These are phyloP conservation scores for Penicilliopsis zonata DNA, from an alignment of 495 filamentous ascomycete species.

Conservation along the genomic window DNA sequence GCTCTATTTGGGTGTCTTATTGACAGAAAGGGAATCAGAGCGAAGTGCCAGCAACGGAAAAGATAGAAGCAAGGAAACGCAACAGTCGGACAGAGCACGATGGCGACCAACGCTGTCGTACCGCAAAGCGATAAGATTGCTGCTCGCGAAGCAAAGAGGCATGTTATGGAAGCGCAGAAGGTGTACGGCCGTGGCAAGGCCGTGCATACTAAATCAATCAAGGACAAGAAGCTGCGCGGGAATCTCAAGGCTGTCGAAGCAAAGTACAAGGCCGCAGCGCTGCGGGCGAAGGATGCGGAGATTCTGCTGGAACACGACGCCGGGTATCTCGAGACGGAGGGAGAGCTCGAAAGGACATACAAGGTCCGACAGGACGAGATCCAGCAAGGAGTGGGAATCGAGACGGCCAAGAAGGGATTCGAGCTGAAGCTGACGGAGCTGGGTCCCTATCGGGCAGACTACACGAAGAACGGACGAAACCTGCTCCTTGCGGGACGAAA, in stretches of 20 bases:
- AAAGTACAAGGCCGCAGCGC: slow-evolving; percentile 67
- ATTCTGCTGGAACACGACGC: slow-evolving; percentile 80
- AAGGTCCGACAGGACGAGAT: slow-evolving; percentile 88
- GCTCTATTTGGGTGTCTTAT: background rate
- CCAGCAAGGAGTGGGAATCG: slow-evolving; percentile 54
- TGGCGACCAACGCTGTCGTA: slow-evolving; percentile 20
- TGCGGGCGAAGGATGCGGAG: slow-evolving; percentile 87
- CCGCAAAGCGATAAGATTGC: slow-evolving; percentile 10
- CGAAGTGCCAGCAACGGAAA: no score
- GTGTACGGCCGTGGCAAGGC: slow-evolving; percentile 74
- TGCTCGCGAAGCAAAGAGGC: slow-evolving; percentile 23
- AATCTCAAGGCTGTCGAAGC: slow-evolving; percentile 67
- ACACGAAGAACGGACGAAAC: slow-evolving; percentile 77
- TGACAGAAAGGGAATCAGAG: no score
- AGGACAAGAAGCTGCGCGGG: slow-evolving; percentile 79
- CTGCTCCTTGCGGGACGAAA: slow-evolving; percentile 79
- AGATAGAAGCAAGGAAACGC: background rate
- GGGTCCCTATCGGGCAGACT: slow-evolving; percentile 80
- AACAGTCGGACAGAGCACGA: slow-evolving; percentile 7
- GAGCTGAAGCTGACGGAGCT: slow-evolving; percentile 73
- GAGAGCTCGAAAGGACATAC: slow-evolving; percentile 81
- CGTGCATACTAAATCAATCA: slow-evolving; percentile 43
- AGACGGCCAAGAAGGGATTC: slow-evolving; percentile 84
- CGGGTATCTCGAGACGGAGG: slow-evolving; percentile 82
- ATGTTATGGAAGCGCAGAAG: slow-evolving; percentile 51